Evolutionary conservation across 2,329 filamentous ascomycete genomes (phyloP), one percentile per base, ranked within the genome.

Genomic region (Exophiala sp.): DNA sequence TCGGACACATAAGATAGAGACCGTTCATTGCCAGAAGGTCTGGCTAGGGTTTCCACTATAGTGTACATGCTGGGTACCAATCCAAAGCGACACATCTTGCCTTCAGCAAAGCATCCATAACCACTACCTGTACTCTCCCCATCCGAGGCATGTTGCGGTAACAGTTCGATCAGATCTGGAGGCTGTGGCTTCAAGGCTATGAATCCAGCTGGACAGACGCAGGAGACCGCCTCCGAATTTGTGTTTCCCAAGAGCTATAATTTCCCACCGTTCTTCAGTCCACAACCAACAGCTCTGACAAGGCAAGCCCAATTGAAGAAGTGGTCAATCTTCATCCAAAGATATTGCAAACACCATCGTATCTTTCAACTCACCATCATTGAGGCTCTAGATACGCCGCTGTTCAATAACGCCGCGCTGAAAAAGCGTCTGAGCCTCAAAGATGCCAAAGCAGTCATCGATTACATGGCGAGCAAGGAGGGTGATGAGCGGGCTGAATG

Each of bases 291-390:
- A 57, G 65, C 64, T 49, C 64, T 63, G 47, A 73, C 72, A 23
- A 68, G 69, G 35, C 65, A 67, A 46, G 65, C 68, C 1, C 73
- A 73, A 78, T 82, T 89, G 54, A 74, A 79, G 52, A 90, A 90
- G 70, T 98, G 93, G 93, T 82, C 85, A n/a, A 69, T 80, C 24
- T 80, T 96, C 13, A 81, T 97, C 64, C 88, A 89, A 54, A 70
- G 83, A 64, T 96, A 95, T 82, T 88, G 86, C 69, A 80, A 81
- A 0, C 78, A 87, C 70, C 76, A 91, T 72, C 82, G 80, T 60
- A 72, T 90, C 64, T 95, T 83, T 74, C 80, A 81, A 48, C 80
- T 97, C 48, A 78, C 83, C 2, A 73, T 95, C 30, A 73, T 79
- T 46, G 73, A 82, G 35, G 71, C 79, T 10, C 67, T 82, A 41